Base-by-base conservation (phyloP, 345 rosid genomes). In the Camelina hispida region DNA sequence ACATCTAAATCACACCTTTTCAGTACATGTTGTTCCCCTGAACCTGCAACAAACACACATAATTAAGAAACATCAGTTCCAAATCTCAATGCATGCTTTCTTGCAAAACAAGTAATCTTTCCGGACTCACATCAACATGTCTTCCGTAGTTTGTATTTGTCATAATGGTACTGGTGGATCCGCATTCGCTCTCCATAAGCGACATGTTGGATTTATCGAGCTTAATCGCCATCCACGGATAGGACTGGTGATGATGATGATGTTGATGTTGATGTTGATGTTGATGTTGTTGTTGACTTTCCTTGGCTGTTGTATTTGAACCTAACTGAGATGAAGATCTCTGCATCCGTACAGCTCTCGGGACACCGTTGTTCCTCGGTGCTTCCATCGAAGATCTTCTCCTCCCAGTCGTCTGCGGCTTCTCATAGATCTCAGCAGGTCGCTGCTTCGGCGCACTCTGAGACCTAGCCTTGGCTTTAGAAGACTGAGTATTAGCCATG, bases 401-500 rank as follows among this genome's bases (percentile, higher is more conserved):
- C 64, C 88, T 64, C 32, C 78, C 79, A 60, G 84, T 91, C 0
- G 81, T 85, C 66, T 85, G 98, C 18, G 51, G 18, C 84, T 89
- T 83, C 78, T 93, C 98, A 13, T 75, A 85, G 51, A 85, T 72
- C 16, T 89, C 96, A 0, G 88, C 84, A 74, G 88, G 87, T 81
- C 97, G 86, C 56, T 85, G 88, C 71, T 87, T 89, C 0, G 97
- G 96, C 0, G 91, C 97, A 59, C 97, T 91, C 17, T 89, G 96
- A 57, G 97, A 91, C 52, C 96, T 76, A 55, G 82, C 88, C 66
- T 89, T 91, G 22, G 93, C 96, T 72, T 83, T 81, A 17, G 96
- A 91, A 62, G 96, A 87, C 71, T 88, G 83, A 14, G 97, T 91
- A 75, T 89, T 91, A 0, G 97, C 88, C 97, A 91, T 91, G 87